These are phyloP conservation scores for Peterozyma xylosa DNA, from an alignment of 805 yeast genomes.

Conservation along the genomic window DNA sequence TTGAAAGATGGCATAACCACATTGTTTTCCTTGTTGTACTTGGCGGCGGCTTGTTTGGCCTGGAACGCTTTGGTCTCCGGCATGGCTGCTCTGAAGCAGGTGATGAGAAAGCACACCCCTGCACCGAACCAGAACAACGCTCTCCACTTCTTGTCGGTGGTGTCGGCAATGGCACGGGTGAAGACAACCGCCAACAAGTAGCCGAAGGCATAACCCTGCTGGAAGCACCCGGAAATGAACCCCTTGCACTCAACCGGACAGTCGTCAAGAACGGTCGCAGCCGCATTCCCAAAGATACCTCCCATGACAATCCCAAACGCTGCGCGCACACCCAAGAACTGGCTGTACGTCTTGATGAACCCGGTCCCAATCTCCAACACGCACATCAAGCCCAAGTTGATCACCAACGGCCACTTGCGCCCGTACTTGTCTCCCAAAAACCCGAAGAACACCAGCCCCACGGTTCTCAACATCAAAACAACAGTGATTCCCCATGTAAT, in stretches of 20 bases:
- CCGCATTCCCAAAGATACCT: slow-evolving; percentile 47
- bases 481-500: slow-evolving; percentile 63
- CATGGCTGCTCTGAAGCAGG: slow-evolving; percentile 30
- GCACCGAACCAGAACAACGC: slow-evolving; percentile 64
- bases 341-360: slow-evolving; percentile 45
- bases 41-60: slow-evolving; percentile 28
- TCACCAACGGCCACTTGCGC: slow-evolving; percentile 48
- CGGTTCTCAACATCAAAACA: slow-evolving; percentile 61
- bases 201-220: slow-evolving; percentile 76
- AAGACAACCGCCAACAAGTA: slow-evolving; percentile 58
- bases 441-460: slow-evolving; percentile 60
- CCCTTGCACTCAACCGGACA: slow-evolving; percentile 49
- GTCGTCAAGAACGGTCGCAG: slow-evolving; percentile 47
- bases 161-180: slow-evolving; percentile 54
- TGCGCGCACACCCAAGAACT: slow-evolving; percentile 57
- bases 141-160: slow-evolving; percentile 50
- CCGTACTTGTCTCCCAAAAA: slow-evolving; percentile 53
- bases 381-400: slow-evolving; percentile 37
- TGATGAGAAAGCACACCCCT: slow-evolving; percentile 39
- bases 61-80: slow-evolving; percentile 50
- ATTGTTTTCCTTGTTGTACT: slow-evolving; percentile 21
- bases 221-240: slow-evolving; percentile 59
- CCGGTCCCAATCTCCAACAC: slow-evolving; percentile 58
- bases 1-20: slow-evolving; percentile 24
- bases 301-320: slow-evolving; percentile 56